Conservation (phyloP, 2,329 filamentous ascomycete genomes). For the Paecilomyces niveus region DNA sequence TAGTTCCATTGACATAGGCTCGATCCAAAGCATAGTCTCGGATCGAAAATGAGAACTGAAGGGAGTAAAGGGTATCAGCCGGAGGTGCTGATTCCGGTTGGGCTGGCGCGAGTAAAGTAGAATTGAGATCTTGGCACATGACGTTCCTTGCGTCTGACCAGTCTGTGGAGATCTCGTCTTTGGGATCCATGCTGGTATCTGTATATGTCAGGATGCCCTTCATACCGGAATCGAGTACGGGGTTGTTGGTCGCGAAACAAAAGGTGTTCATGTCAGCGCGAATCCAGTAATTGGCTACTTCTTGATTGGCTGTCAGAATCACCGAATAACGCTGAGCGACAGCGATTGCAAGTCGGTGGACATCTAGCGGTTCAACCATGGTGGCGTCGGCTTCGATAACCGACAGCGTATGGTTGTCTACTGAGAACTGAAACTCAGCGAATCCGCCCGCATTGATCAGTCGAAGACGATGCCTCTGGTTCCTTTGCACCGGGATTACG, state of each 20-base stretch:
- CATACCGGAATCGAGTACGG: conserved; percentile 5
- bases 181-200: not conserved
- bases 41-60: conserved; percentile 4
- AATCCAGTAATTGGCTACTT: conserved; percentile 36
- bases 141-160: conserved; percentile 3
- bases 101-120: conserved; percentile 2
- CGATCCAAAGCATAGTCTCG: conserved; percentile 4
- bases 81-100: conserved; percentile 1
- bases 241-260: conserved; percentile 3
- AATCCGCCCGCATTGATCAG: conserved; percentile 11
- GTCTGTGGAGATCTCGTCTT: not conserved
- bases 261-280: conserved; percentile 9
- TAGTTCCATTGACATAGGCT: conserved; percentile 5
- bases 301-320: conserved; percentile 37
- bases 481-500: conserved; percentile 7
- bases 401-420: conserved; percentile 7
- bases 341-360: conserved; percentile 2
- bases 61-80: conserved; percentile 3
- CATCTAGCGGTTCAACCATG: conserved; percentile 4
- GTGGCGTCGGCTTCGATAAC: conserved; percentile 5
- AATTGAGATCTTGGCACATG: conserved; percentile 5
- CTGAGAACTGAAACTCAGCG: conserved; percentile 16
- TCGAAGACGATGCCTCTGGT: conserved; percentile 4
- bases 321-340: conserved; percentile 31
- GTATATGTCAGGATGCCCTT: conserved; percentile 5